Evolutionary conservation across 1,139 yeast genomes (phyloP).

Genomic region (Suhomyces atakaporum): DNA sequence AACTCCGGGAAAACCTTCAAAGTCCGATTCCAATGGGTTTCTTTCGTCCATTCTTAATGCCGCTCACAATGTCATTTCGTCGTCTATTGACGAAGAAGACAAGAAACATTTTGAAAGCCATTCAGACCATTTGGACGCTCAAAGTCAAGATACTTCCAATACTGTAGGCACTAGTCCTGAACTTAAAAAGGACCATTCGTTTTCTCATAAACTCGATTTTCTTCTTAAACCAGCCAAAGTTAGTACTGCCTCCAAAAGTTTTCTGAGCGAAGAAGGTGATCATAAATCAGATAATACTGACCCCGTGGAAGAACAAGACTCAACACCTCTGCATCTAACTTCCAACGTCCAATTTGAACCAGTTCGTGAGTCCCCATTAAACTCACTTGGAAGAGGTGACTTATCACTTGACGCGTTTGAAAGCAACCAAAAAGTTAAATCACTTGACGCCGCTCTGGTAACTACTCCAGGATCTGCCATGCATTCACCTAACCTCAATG

Average conservation of each 20-base stretch:
- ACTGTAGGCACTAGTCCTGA: conserved; percentile 4
- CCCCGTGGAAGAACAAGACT: conserved; percentile 4
- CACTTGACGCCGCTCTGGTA: conserved; percentile 13
- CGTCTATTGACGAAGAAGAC: conserved; percentile 14
- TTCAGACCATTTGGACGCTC: conserved; percentile 7
- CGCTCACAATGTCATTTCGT: conserved; percentile 27
- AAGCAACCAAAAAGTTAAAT: conserved; percentile 4
- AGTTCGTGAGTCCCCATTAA: conserved; percentile 54
- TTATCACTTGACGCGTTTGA: conserved; percentile 61
- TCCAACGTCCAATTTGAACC: conserved; percentile 57
- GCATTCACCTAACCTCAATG: conserved; percentile 4
- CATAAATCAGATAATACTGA: conserved; percentile 3
- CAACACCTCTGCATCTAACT: conserved; percentile 16
- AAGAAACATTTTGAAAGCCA: conserved; percentile 5
- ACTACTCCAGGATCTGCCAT: conserved; percentile 10
- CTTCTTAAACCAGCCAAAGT: conserved; percentile 21
- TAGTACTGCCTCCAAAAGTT: conserved; percentile 12
- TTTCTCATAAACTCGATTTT: conserved; percentile 21
- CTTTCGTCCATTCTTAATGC: conserved; percentile 31
- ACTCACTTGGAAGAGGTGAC: conserved; percentile 73
- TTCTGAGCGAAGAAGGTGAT: conserved; percentile 12
- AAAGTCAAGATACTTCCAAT: conserved; percentile 5
- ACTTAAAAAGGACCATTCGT: conserved; percentile 12
- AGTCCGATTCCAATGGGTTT: conserved; percentile 25
- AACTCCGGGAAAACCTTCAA: conserved; percentile 10